These are phyloP conservation scores for Verticillium alfalfae DNA, from an alignment of 2,329 filamentous ascomycete species.

Conservation along the genomic window DNA sequence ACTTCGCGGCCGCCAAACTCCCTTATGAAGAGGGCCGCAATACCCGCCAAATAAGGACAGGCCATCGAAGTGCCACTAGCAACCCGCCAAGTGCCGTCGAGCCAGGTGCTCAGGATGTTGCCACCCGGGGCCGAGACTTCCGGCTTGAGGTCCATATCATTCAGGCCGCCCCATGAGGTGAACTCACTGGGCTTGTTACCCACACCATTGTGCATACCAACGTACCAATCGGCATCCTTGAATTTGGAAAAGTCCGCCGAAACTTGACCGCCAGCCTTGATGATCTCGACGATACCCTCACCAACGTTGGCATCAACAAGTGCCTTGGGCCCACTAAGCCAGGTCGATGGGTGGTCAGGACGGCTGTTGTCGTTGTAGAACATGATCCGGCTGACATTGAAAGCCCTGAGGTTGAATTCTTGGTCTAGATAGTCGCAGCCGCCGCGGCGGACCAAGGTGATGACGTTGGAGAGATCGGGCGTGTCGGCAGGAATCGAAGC, in stretches of 20 bases:
- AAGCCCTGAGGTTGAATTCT: conserved; percentile 41
- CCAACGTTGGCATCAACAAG: conserved; percentile 2
- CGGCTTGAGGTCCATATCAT: conserved; percentile 8
- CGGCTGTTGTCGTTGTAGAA: conserved; percentile 50
- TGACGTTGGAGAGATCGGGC: conserved; percentile 29
- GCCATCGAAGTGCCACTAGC: conserved; percentile 2
- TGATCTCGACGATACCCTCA: conserved; percentile 10
- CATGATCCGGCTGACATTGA: conserved; percentile 54
- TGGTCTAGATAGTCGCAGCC: conserved; percentile 51
- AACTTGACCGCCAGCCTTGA: conserved; percentile 10
- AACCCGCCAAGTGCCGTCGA: conserved; percentile 11
- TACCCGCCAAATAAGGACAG: neutral
- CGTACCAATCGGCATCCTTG: conserved; percentile 7
- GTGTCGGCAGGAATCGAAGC: conserved; percentile 23
- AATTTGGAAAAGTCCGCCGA: conserved; percentile 12
- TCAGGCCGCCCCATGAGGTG: neutral
- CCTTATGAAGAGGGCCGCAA: neutral
- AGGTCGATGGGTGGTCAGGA: conserved; percentile 17
- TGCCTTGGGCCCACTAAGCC: neutral
- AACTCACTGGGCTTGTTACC: neutral
- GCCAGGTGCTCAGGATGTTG: conserved; percentile 4
- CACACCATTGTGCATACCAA: conserved; percentile 26
- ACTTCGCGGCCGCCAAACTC: neutral
- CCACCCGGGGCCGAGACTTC: conserved; percentile 9
- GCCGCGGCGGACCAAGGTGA: conserved; percentile 34